Evolutionary conservation across 2,329 filamentous ascomycete genomes (phyloP).

Genomic region (Ophiognomonia clavigignenti-juglandacearum): DNA sequence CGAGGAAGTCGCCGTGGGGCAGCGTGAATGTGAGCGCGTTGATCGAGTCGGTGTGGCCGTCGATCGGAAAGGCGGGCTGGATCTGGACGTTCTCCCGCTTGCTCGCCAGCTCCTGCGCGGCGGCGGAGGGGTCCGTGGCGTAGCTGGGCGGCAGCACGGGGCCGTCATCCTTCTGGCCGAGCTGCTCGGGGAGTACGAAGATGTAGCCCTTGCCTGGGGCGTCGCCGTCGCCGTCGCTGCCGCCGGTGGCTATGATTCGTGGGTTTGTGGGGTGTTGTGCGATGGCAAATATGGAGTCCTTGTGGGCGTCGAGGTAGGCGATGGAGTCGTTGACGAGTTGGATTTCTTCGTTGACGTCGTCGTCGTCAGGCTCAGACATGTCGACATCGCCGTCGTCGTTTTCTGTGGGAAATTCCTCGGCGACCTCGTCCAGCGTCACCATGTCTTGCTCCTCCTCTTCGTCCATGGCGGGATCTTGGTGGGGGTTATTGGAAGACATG

Average conservation of each 20-base stretch:
- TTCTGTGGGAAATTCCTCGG: conserved; percentile 65
- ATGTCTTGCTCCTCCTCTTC: conserved; percentile 66
- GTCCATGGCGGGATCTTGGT: conserved; percentile 37
- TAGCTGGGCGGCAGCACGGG: conserved; percentile 75
- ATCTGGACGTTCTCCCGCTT: conserved; percentile 48
- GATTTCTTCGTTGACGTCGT: conserved; percentile 61
- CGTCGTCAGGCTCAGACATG: conserved; percentile 22
- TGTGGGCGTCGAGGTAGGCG: conserved; percentile 87
- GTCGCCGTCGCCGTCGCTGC: conserved; percentile 58
- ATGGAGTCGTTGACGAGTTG: conserved; percentile 85
- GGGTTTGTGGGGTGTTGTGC: conserved; percentile 82
- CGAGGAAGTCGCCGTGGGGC: conserved; percentile 74
- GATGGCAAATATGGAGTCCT: conserved; percentile 90
- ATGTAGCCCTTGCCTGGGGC: conserved; percentile 78
- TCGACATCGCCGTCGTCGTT: conserved; percentile 40
- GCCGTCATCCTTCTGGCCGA: conserved; percentile 54
- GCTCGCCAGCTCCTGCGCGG: conserved; percentile 10
- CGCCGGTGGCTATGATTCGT: conserved; percentile 80
- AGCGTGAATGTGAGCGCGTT: conserved; percentile 81
- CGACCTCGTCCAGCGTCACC: conserved; percentile 71
- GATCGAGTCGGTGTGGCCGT: conserved; percentile 90
- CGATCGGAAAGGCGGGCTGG: conserved; percentile 64
- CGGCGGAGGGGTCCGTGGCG: conserved; percentile 57
- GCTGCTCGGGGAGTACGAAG: conserved; percentile 9
- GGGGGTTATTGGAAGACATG: conserved; percentile 25